Evolutionary conservation across 495 filamentous ascomycete genomes (phyloP).

Genomic region (Neurospora discreta): DNA sequence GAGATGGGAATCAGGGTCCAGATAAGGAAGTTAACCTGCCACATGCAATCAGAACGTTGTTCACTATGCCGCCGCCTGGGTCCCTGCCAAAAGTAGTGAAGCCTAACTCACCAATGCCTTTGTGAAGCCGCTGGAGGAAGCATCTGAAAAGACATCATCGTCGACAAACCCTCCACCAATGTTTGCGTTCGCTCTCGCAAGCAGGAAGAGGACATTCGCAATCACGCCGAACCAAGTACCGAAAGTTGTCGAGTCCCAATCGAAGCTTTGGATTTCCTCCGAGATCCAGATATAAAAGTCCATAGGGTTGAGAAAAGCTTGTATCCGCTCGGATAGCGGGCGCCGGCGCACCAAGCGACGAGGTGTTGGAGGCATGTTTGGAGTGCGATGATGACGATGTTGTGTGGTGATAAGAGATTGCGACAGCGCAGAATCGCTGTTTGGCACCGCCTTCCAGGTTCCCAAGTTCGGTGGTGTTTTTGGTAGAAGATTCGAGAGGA

Average conservation of each 20-base stretch:
- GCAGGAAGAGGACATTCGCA: slow-evolving; percentile 68
- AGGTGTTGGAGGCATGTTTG: slow-evolving; percentile 19
- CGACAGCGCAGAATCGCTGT: neutral
- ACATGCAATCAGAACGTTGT: neutral
- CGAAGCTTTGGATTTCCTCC: slow-evolving; percentile 76
- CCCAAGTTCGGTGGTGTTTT: neutral
- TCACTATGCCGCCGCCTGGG: neutral
- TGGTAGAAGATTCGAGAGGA: neutral
- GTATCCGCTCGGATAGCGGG: slow-evolving; percentile 65
- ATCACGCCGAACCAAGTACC: slow-evolving; percentile 60
- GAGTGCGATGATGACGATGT: neutral
- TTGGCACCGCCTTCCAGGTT: neutral
- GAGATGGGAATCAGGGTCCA: slow-evolving; percentile 56
- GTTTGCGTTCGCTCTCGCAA: slow-evolving; percentile 61
- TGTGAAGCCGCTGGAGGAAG: slow-evolving; percentile 48
- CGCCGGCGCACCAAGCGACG: slow-evolving; percentile 63
- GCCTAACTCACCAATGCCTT: slow-evolving; percentile 62
- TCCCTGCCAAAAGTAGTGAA: neutral
- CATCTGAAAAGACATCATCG: slow-evolving; percentile 82
- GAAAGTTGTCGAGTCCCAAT: slow-evolving; percentile 77
- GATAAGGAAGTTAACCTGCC: slow-evolving; percentile 56
- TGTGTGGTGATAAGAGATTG: neutral
- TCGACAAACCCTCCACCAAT: slow-evolving; percentile 25
- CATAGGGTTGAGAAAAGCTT: slow-evolving; percentile 68
- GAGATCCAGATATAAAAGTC: slow-evolving; percentile 84